Conservation (phyloP, 345 rosid species). For the Pugionium cornutum region DNA sequence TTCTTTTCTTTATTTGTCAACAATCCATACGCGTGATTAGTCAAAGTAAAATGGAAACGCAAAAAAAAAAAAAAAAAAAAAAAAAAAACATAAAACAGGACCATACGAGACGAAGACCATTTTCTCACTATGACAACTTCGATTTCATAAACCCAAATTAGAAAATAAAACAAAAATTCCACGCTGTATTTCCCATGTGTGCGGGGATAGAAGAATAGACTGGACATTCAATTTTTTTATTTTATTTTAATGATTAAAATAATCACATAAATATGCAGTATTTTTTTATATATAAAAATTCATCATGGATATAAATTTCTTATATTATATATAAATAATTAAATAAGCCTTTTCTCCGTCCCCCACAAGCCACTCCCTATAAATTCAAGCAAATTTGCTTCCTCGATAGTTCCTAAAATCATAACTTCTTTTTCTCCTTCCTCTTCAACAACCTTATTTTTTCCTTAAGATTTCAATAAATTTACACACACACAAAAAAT, state of each 20-base stretch:
- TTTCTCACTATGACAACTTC: conserved; percentile 36
- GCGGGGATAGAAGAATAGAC: conserved; percentile 34
- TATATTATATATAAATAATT: background rate
- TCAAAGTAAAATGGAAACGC: conserved; percentile 22
- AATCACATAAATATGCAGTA: conserved; percentile 14
- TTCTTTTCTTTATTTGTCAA: conserved; percentile 32
- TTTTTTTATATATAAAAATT: too few relatives aligned
- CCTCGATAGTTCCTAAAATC: conserved; percentile 31
- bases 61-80: background rate
- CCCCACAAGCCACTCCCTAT: conserved; percentile 31
- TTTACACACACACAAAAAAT: background rate
- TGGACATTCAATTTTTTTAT: conserved; percentile 3
- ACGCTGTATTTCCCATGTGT: conserved; percentile 47
- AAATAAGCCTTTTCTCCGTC: background rate
- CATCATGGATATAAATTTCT: background rate
- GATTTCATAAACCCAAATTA: conserved; percentile 38
- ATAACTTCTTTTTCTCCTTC: conserved; percentile 9
- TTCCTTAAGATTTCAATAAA: background rate
- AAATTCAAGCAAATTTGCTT: conserved; percentile 35
- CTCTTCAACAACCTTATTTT: background rate
- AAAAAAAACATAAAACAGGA: conserved; percentile 19
- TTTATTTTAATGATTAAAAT: background rate
- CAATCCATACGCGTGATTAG: conserved; percentile 41
- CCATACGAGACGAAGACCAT: conserved; percentile 26
- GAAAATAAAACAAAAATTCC: conserved; percentile 40